These are phyloP conservation scores for Fusarium gaditjirri DNA, from an alignment of 2,329 filamentous ascomycete genomes.

Conservation along the genomic window DNA sequence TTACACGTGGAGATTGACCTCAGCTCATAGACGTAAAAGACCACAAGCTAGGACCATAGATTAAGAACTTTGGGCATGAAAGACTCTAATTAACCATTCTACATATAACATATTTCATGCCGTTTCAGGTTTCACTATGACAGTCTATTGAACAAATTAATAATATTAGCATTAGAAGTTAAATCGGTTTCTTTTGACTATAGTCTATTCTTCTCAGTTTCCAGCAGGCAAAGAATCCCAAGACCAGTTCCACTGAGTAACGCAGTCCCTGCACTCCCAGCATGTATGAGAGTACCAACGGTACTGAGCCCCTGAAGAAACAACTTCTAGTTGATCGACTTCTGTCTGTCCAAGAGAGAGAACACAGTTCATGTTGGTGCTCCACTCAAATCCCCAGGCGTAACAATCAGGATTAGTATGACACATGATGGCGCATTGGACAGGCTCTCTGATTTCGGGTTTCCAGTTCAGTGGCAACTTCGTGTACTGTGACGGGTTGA, in stretches of 20 bases:
- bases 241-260: neutral
- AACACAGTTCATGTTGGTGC: neutral
- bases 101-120: no score
- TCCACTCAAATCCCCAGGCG: neutral
- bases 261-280: neutral
- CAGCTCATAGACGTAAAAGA: no score
- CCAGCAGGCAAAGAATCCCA: neutral
- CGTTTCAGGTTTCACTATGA: no score
- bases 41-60: no score
- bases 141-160: no score
- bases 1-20: no score
- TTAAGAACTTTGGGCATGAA: no score
- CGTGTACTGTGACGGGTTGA: neutral
- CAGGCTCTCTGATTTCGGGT: neutral
- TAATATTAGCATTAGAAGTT: no score
- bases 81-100: no score
- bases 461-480: neutral
- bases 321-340: neutral
- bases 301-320: neutral
- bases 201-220: fast-evolving
- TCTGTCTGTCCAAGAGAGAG: neutral
- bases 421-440: neutral
- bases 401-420: neutral
- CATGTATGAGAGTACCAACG: neutral
- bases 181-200: no score